Base-by-base conservation (phyloP, 2,329 filamentous ascomycete genomes). In the Ceratocystiopsis brevicomis region DNA sequence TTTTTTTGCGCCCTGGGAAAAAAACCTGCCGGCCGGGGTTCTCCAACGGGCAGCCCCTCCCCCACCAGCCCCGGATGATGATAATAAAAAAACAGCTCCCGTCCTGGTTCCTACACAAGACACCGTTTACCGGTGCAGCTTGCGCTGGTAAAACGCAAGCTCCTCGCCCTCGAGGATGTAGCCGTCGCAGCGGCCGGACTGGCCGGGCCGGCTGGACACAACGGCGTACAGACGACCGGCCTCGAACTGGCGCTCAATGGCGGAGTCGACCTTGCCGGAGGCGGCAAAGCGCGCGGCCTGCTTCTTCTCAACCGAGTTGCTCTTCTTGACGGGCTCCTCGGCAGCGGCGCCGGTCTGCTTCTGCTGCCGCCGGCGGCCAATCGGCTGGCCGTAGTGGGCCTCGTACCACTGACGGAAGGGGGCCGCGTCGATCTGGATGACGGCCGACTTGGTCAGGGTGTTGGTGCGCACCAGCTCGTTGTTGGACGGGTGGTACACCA, bases 391-490 rank as follows among this genome's bases (percentile, higher is more conserved):
- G 77, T 98, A 98, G 81, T 98, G 90, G 57, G 90, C 85, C 79
- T 98, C 90, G 72, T 93, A 98, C 90, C 90, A 98, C 73, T 96
- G 88, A 66, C 90, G 78, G 84, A 98, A 98, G 56, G 90, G 90
- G 52, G 90, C 85, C 59, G 92, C 90, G 68, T 98, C 90, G 69
- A 98, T 73, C 76, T 98, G 90, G 66, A 98, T 84, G 61, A 98
- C 84, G 71, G 90, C 90, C 63, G 85, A 85, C 73, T 87, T 92
- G 76, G 90, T 98, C 66, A 98, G 78, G 73, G 90, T 96, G 81
- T 98, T 98, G 69, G 90, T 98, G 64, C 90, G 90, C 75, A 98
- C 87, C 58, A 98, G 78, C 74, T 98, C 90, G 85, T 98, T 98
- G 87, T 98, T 98, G 66, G 88, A 95, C 52, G 90, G 92, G 72